Percentiles rank a stretch among this genome's conserved stretches.
Conservation (phyloP, 805 yeast genomes). For the Phaffomyces antillensis region DNA sequence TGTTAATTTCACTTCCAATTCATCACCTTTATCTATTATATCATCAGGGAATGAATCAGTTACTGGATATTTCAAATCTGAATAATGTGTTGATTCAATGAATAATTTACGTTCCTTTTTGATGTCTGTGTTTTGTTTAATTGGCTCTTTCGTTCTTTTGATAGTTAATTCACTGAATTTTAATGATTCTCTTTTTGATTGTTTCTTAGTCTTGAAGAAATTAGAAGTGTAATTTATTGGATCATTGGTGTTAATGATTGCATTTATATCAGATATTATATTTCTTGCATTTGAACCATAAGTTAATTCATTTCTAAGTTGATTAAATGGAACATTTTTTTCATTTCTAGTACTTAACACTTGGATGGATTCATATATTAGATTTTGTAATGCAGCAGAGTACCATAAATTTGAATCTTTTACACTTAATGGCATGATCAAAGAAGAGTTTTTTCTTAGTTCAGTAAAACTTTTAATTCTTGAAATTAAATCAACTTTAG, state of each 20-base stretch:
- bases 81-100: conserved; percentile 4
- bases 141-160: conserved; percentile 9
- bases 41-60: conserved; percentile 29
- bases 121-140: neutral
- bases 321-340: conserved; percentile 32
- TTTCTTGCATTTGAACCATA: conserved; percentile 35
- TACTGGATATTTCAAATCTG: conserved; percentile 12
- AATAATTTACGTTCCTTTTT: conserved; percentile 2
- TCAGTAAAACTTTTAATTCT: conserved; percentile 41
- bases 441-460: conserved; percentile 40
- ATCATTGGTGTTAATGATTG: conserved; percentile 4
- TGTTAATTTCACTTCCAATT: conserved; percentile 14
- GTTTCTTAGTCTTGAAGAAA: conserved; percentile 3
- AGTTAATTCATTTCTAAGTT: conserved; percentile 35
- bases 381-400: conserved; percentile 28
- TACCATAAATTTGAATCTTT: conserved; percentile 35
- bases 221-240: conserved; percentile 6
- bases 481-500: conserved; percentile 23
- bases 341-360: conserved; percentile 32
- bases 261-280: conserved; percentile 35
- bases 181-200: conserved; percentile 4
- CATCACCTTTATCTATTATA: conserved; percentile 11
- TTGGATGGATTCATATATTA: conserved; percentile 40
- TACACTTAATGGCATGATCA: conserved; percentile 49
- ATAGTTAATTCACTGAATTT: conserved; percentile 25